These are phyloP conservation scores for Beauveria pseudobassiana DNA, from an alignment of 2,329 filamentous ascomycete species.

Conservation along the genomic window DNA sequence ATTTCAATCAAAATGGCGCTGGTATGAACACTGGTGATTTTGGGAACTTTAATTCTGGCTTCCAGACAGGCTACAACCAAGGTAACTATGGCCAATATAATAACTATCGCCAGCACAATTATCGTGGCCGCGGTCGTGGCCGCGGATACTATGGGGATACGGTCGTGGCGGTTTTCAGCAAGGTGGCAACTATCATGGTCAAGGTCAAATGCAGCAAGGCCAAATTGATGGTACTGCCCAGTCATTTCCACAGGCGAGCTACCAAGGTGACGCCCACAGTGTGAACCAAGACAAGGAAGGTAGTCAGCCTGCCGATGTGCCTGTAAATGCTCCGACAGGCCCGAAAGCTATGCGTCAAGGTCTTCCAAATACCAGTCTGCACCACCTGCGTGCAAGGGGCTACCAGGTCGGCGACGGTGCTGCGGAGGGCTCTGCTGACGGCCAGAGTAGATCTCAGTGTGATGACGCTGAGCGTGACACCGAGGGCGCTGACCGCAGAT, in stretches of 20 bases:
- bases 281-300: constrained; percentile 6
- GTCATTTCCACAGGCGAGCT: constrained; percentile 19
- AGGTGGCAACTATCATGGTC: constrained; percentile 29
- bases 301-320: constrained; percentile 19
- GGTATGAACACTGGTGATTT: constrained; percentile 75
- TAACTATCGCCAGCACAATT: constrained; percentile 66
- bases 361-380: constrained; percentile 71
- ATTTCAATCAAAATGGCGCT: constrained; percentile 81
- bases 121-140: constrained; percentile 58
- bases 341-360: constrained; percentile 93
- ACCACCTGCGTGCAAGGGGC: constrained; percentile 51
- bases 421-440: constrained; percentile 1
- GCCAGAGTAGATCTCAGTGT: constrained; percentile 13
- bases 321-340: constrained; percentile 75
- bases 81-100: constrained; percentile 80
- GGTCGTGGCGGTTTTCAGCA: constrained; percentile 49
- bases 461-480: constrained; percentile 14
- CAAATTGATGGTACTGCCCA: constrained; percentile 1
- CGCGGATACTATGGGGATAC: constrained; percentile 52
- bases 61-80: constrained; percentile 71
- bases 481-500: constrained; percentile 9
- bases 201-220: constrained; percentile 22
- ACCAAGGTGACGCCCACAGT: constrained; percentile 14
- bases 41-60: constrained; percentile 72
- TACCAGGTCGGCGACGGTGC: constrained; percentile 32